phyloP scores from a whole-genome alignment of 1,139 yeast species.

The Wickerhamiella infanticola region DNA sequence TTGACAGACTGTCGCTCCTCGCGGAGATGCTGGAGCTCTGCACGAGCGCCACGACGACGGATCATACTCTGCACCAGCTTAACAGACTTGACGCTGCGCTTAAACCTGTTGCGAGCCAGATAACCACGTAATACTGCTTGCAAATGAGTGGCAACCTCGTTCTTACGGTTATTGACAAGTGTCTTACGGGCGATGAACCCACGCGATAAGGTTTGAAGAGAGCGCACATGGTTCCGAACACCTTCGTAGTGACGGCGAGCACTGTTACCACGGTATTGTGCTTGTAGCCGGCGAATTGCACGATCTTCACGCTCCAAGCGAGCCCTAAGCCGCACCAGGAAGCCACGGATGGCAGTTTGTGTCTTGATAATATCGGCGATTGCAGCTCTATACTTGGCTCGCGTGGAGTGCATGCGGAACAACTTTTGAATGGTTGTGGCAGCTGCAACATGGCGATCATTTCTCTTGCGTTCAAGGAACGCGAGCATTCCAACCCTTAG shows the following conservation, averaged over 20 bases:
- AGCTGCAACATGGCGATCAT: constrained; percentile 59
- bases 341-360: constrained; percentile 56
- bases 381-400: constrained; percentile 42
- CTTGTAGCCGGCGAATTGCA: constrained; percentile 64
- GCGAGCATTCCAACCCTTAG: constrained; percentile 93
- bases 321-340: constrained; percentile 40
- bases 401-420: constrained; percentile 49
- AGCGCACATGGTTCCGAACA: constrained; percentile 37
- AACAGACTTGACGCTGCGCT: constrained; percentile 35
- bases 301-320: constrained; percentile 41
- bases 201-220: constrained; percentile 54
- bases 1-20: constrained; percentile 83
- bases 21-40: constrained; percentile 46
- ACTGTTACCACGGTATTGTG: constrained; percentile 48
- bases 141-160: constrained; percentile 49
- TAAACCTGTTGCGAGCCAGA: constrained; percentile 33
- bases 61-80: constrained; percentile 61
- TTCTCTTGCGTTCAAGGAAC: constrained; percentile 65
- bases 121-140: constrained; percentile 57
- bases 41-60: constrained; percentile 61
- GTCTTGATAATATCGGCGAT: constrained; percentile 38
- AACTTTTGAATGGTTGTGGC: constrained; percentile 82
- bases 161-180: constrained; percentile 34
- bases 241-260: constrained; percentile 34
- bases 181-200: constrained; percentile 45